Conservation (phyloP, 352 stramenopile genomes). For the Globisporangium iwayamae region DNA sequence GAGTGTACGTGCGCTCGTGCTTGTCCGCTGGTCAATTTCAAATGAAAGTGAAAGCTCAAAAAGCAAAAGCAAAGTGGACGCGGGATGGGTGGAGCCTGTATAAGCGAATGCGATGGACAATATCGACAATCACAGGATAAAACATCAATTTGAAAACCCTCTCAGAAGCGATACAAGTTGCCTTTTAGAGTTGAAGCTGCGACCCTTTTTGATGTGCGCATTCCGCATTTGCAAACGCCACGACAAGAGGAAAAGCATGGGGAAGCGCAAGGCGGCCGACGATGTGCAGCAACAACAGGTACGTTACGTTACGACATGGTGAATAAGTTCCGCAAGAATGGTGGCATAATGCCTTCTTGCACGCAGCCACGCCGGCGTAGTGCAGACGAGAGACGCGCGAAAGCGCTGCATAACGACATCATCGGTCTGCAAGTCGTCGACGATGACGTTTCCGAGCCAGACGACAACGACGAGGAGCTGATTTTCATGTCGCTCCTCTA, state of each 20-base stretch:
- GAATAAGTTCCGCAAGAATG: constrained; percentile 12
- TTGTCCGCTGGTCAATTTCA: constrained; percentile 6
- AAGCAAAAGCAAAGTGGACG: constrained; percentile 4
- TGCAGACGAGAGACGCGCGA: background rate
- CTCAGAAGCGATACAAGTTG: constrained; percentile 6
- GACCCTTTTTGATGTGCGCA: constrained; percentile 9
- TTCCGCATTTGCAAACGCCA: constrained; percentile 5
- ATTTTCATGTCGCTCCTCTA: constrained; percentile 72
- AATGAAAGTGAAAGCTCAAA: constrained; percentile 1
- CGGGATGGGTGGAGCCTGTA: constrained; percentile 10
- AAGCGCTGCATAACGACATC: constrained; percentile 1
- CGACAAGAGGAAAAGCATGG: constrained; percentile 7
- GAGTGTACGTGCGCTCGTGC: background rate
- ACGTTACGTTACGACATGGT: background rate
- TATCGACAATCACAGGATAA: constrained; percentile 1
- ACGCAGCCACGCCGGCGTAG: background rate
- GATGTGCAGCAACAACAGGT: background rate
- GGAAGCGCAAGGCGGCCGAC: constrained; percentile 15
- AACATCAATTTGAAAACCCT: constrained; percentile 10
- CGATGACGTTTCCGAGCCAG: constrained; percentile 10
- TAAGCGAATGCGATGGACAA: constrained; percentile 14
- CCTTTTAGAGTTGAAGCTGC: constrained; percentile 10
- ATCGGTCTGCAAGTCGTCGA: background rate
- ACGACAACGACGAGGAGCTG: constrained; percentile 44
- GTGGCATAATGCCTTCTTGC: background rate